Evolutionary conservation across 495 filamentous ascomycete species (phyloP).

Genomic region (Talaromyces proteolyticus): DNA sequence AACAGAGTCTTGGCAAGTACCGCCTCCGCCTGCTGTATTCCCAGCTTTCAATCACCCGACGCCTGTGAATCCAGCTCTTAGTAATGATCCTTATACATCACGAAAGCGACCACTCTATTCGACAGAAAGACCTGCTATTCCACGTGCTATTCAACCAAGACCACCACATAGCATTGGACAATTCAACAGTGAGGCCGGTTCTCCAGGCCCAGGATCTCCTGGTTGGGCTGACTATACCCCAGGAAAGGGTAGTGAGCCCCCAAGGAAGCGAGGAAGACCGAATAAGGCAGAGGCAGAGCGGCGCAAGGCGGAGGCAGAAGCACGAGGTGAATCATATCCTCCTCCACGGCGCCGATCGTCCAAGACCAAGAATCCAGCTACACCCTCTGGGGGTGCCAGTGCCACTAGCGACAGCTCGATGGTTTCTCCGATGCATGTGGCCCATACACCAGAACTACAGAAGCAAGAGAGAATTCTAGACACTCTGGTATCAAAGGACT

Average conservation of each 20-base stretch:
- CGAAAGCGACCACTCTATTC: slow-evolving; percentile 32
- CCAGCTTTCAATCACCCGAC: slow-evolving; percentile 12
- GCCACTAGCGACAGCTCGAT: slow-evolving; percentile 5
- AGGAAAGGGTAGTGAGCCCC: slow-evolving; percentile 26
- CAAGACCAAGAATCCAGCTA: slow-evolving; percentile 25
- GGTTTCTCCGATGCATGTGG: slow-evolving; percentile 5
- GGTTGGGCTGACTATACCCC: slow-evolving; percentile 14
- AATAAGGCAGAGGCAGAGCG: slow-evolving; percentile 51
- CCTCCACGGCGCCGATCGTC: slow-evolving; percentile 26
- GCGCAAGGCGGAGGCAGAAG: slow-evolving; percentile 44
- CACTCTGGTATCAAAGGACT: not conserved
- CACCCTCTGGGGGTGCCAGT: slow-evolving; percentile 26
- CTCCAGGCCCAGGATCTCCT: slow-evolving; percentile 33
- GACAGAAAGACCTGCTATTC: slow-evolving; percentile 26
- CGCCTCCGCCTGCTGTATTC: slow-evolving; percentile 16
- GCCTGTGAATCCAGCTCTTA: not conserved
- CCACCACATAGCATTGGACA: slow-evolving; percentile 29
- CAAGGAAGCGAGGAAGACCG: slow-evolving; percentile 55
- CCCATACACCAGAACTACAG: slow-evolving; percentile 4
- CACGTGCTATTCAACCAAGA: slow-evolving; percentile 37
- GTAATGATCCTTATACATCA: slow-evolving; percentile 9
- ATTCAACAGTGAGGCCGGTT: slow-evolving; percentile 33
- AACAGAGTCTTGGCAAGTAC: slow-evolving; percentile 18
- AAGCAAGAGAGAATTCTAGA: slow-evolving; percentile 1
- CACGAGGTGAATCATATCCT: slow-evolving; percentile 44